Base-by-base conservation (phyloP, 2,329 filamentous ascomycete species). In the Mycosphaerelloides madeirae region DNA sequence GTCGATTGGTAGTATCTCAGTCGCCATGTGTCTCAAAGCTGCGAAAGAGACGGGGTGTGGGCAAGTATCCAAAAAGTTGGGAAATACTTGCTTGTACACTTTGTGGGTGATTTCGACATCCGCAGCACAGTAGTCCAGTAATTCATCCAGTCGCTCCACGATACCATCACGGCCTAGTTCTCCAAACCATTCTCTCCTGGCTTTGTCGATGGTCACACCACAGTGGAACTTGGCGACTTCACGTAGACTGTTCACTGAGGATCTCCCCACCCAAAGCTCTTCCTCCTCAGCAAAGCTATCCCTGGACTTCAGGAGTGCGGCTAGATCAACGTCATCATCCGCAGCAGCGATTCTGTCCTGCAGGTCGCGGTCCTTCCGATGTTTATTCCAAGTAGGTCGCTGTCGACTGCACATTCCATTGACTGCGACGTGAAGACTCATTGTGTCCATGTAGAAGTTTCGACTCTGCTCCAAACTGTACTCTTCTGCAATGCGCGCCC, bases 391-490 rank as follows among this genome's bases (percentile, higher is more conserved):
- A 0, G 87, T 95, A 7, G 94, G 93, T 38, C 93, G 80, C 66
- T 98, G 93, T 54, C 86, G 84, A 16, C 93, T 97, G 67, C 93
- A 98, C 93, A 98, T 98, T 50, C 93, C 93, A 63, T 98, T 98
- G 18, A 95, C 91, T 2, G 94, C 94, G 6, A 95, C 91, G 64
- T 98, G 93, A 15, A 98, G 72, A 1, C 91, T 97, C 93, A 98
- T 98, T 22, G 93, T 98, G 64, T 98, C 93, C 40, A 98, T 69
- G 63, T 95, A 98, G 33, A 80, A 84, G 56, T 89, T 97, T 31
- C 81, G 80, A 1, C 87, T 84, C 65, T 96, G 91, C 43, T 80
- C 74, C 31, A 97, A 67, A 58, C 83, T 78, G 64, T 98, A 98
- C 64, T 98, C 93, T 63, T 98, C 93, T 15, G 83, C 68, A 43